Conservation (phyloP, 106 monocot genomes). For the Narthecium ossifragum region DNA sequence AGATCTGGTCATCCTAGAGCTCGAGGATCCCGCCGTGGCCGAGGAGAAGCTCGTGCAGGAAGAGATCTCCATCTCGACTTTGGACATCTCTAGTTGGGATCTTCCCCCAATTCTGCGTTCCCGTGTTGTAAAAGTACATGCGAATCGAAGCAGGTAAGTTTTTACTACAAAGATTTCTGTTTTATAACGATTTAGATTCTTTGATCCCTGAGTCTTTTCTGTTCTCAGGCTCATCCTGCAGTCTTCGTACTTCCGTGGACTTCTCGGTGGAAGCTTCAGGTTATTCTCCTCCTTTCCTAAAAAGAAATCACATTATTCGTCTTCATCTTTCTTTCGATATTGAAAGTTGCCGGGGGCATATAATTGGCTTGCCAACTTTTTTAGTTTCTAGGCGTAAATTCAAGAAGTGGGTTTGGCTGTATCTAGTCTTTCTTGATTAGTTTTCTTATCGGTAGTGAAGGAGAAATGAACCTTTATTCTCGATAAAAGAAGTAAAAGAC, state of each 20-base stretch:
- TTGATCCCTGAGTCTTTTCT: background rate
- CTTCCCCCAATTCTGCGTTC: slow-evolving; percentile 17
- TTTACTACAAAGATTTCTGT: background rate
- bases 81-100: slow-evolving; percentile 27
- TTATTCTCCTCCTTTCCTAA: background rate
- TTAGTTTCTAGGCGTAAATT: no score
- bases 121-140: slow-evolving; percentile 20
- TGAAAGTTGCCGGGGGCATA: no score
- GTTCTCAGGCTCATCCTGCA: slow-evolving; percentile 24
- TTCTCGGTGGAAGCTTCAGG: slow-evolving; percentile 58
- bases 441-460: background rate
- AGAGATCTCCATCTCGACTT: slow-evolving; percentile 28
- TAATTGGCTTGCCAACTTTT: no score
- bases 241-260: slow-evolving; percentile 49
- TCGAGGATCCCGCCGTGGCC: slow-evolving; percentile 10
- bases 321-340: background rate
- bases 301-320: background rate
- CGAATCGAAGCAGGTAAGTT: slow-evolving; percentile 25
- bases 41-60: slow-evolving; percentile 2
- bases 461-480: no score
- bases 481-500: no score
- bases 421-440: background rate
- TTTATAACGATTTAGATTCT: background rate
- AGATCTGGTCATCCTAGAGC: slow-evolving; percentile 35
- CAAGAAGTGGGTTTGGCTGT: no score